Conservation (phyloP, 2,329 filamentous ascomycete species). For the Monosporascus sp. region DNA sequence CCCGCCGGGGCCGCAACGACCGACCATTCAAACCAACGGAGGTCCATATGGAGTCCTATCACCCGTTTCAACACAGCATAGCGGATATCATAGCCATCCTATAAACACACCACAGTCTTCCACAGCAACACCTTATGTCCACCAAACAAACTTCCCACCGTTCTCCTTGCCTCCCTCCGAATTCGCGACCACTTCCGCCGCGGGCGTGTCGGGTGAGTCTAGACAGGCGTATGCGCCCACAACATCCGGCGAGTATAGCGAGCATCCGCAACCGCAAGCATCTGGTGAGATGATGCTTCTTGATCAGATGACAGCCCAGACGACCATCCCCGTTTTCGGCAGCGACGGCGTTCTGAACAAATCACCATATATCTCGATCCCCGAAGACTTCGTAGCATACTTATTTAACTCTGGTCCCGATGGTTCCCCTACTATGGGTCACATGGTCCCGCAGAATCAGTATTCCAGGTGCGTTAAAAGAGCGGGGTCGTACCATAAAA, state of each 20-base stretch:
- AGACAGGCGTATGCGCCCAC: conserved; percentile 32
- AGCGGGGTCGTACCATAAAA: not conserved
- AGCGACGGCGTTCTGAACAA: conserved; percentile 73
- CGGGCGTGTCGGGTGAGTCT: conserved; percentile 29
- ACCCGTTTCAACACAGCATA: conserved; percentile 44
- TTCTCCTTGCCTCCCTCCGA: conserved; percentile 61
- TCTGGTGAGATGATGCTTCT: conserved; percentile 54
- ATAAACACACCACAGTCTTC: conserved; percentile 41
- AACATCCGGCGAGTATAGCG: conserved; percentile 40
- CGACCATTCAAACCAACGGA: conserved; percentile 42
- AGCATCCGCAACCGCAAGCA: conserved; percentile 38
- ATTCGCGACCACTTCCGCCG: conserved; percentile 40
- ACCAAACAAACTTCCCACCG: conserved; percentile 57
- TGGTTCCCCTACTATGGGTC: conserved; percentile 46
- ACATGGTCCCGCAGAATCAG: conserved; percentile 40
- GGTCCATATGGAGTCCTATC: conserved; percentile 49
- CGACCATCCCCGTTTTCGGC: conserved; percentile 82
- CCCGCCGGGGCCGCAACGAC: conserved; percentile 38
- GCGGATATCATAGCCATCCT: conserved; percentile 42
- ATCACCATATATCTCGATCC: conserved; percentile 77
- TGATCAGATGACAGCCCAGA: conserved; percentile 58
- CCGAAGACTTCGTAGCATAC: conserved; percentile 83
- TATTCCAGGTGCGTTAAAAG: conserved; percentile 43
- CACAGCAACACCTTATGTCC: conserved; percentile 43
- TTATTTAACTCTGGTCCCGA: conserved; percentile 68